Evolutionary conservation across 495 filamentous ascomycete genomes (phyloP).

Genomic region (Penicillium soppii): DNA sequence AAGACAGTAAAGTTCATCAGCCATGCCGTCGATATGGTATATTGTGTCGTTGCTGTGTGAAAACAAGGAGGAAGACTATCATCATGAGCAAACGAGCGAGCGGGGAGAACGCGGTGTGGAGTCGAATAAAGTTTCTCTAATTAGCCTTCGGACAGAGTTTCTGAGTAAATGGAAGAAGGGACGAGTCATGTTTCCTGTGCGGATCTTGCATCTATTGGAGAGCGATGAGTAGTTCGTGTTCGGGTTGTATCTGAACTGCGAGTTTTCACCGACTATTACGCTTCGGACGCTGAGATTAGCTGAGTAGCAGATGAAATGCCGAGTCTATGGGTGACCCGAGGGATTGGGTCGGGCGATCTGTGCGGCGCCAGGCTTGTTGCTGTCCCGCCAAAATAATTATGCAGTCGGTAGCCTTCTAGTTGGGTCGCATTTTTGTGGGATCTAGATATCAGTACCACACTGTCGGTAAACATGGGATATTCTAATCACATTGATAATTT

Average conservation of each 20-base stretch:
- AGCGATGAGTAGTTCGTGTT: neutral
- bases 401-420: neutral
- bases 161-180: neutral
- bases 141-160: neutral
- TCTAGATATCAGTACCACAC: too few relatives aligned
- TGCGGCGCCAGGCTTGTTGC: neutral
- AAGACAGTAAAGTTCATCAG: neutral
- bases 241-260: neutral
- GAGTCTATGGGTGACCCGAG: neutral
- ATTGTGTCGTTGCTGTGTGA: neutral
- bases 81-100: neutral
- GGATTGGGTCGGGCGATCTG: conserved; percentile 3
- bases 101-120: neutral
- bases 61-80: neutral
- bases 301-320: neutral
- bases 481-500: too few relatives aligned
- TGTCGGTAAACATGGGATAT: too few relatives aligned
- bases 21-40: neutral
- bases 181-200: neutral
- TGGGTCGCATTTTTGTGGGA: neutral
- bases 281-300: neutral
- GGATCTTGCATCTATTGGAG: too few relatives aligned
- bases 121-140: neutral
- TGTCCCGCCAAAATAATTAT: neutral
- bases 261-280: neutral